These are phyloP conservation scores for Areca catechu DNA, from an alignment of 176 grass and related monocot species.

Conservation along the genomic window DNA sequence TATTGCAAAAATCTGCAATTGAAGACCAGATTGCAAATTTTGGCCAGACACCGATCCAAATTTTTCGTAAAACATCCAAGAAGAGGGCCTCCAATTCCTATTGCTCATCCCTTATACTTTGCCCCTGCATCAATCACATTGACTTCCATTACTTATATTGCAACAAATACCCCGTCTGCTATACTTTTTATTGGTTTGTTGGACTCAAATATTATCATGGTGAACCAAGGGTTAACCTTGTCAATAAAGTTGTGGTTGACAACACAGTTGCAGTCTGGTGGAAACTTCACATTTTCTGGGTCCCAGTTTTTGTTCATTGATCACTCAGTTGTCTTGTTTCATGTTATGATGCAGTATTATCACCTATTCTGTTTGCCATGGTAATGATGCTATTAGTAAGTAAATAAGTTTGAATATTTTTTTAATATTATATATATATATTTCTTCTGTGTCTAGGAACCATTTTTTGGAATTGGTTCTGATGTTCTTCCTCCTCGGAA, in stretches of 20 bases:
- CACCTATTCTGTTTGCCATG: neutral
- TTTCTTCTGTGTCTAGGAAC: conserved; percentile 51
- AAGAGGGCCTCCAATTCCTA: conserved; percentile 93
- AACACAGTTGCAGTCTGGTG: conserved; percentile 77
- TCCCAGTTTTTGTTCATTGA: conserved; percentile 49
- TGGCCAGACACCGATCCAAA: conserved; percentile 91
- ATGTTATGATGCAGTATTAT: too few species aligned
- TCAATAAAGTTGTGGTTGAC: conserved; percentile 86
- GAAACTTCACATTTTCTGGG: conserved; percentile 97
- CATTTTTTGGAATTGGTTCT: conserved; percentile 95
- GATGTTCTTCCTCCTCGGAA: conserved; percentile 79
- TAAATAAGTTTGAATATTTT: neutral
- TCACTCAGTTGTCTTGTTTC: neutral
- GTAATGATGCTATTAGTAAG: too few species aligned
- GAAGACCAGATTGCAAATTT: conserved; percentile 99
- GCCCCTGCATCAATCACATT: conserved; percentile 81
- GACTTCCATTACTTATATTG: conserved; percentile 51
- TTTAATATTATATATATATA: conserved; percentile 9
- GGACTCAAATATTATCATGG: conserved; percentile 65
- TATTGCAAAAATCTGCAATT: conserved; percentile 92
- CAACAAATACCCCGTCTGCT: conserved; percentile 38
- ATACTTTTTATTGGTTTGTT: conserved; percentile 72
- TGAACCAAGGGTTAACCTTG: conserved; percentile 59
- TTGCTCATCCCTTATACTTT: conserved; percentile 89
- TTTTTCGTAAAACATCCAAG: conserved; percentile 95